Evolutionary conservation across 306 rosid species (phyloP).

Genomic region (Castanospermum australe): DNA sequence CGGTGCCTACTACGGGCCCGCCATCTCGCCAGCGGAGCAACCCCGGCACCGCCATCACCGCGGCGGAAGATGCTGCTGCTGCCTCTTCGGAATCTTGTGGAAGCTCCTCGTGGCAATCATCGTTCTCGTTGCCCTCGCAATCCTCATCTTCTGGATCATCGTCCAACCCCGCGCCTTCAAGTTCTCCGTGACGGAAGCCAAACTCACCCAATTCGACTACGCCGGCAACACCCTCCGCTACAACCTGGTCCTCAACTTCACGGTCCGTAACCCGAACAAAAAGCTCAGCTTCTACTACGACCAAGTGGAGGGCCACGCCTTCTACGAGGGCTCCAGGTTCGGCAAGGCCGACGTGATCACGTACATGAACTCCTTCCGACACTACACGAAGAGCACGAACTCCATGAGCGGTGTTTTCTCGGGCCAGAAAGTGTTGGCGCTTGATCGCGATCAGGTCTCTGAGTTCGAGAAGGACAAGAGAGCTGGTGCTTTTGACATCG

Average conservation of each 20-base stretch:
- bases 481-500: slow-evolving; percentile 32
- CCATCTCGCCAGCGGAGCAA: slow-evolving; percentile 7
- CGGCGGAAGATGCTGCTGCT: slow-evolving; percentile 23
- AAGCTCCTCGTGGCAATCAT: slow-evolving; percentile 34
- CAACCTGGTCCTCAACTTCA: slow-evolving; percentile 44
- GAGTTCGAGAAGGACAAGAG: slow-evolving; percentile 32
- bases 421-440: slow-evolving; percentile 34
- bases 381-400: slow-evolving; percentile 36
- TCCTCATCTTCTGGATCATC: slow-evolving; percentile 47
- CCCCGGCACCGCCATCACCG: neutral
- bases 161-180: slow-evolving; percentile 56
- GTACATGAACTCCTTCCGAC: slow-evolving; percentile 20
- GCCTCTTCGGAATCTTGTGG: slow-evolving; percentile 46
- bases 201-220: slow-evolving; percentile 56
- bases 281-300: slow-evolving; percentile 43
- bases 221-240: slow-evolving; percentile 26
- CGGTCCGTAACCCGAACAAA: slow-evolving; percentile 49
- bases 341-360: slow-evolving; percentile 16
- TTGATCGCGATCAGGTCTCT: neutral
- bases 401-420: slow-evolving; percentile 33
- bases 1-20: slow-evolving; percentile 30
- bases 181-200: slow-evolving; percentile 50
- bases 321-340: slow-evolving; percentile 35
- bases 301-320: slow-evolving; percentile 23
- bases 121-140: slow-evolving; percentile 25